Evolutionary conservation across 768 basidiomycete genomes (phyloP).

Genomic region (Suillus sp.): DNA sequence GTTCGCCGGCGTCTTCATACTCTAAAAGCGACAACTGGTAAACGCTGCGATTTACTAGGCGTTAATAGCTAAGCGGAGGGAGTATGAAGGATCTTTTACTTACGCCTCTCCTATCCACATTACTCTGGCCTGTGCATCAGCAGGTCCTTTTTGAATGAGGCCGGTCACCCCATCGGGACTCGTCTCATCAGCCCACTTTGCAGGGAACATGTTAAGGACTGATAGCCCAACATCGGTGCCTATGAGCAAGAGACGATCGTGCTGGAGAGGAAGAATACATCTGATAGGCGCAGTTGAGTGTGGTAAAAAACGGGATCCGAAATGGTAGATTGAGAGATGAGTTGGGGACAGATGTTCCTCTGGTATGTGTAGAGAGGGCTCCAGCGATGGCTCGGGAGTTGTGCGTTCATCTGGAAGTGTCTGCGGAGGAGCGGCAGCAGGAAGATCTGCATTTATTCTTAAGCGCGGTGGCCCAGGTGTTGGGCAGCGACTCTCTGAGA

Average conservation of each 20-base stretch:
- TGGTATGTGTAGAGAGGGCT: conserved; percentile 37
- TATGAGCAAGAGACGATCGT: conserved; percentile 68
- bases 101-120: conserved; percentile 84
- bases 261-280: conserved; percentile 69
- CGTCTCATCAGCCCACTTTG: conserved; percentile 56
- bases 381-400: conserved; percentile 20
- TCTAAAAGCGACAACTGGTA: conserved; percentile 80
- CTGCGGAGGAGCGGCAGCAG: conserved; percentile 23
- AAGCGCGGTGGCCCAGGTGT: conserved; percentile 39
- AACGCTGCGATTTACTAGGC: conserved; percentile 46
- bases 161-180: conserved; percentile 41
- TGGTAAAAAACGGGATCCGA: conserved; percentile 85
- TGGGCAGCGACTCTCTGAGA: conserved; percentile 14
- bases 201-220: conserved; percentile 81
- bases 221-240: conserved; percentile 82
- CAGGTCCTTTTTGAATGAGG: conserved; percentile 56
- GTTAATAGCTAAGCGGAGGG: neutral
- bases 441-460: conserved; percentile 43
- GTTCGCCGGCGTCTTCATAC: conserved; percentile 55
- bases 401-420: conserved; percentile 8
- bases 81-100: conserved; percentile 22
- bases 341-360: conserved; percentile 59
- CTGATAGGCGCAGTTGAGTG: conserved; percentile 76
- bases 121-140: conserved; percentile 64
- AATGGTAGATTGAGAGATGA: conserved; percentile 70